Conservation (phyloP, 1,284 basidiomycete genomes). For the Hemileccinum hortonii region DNA sequence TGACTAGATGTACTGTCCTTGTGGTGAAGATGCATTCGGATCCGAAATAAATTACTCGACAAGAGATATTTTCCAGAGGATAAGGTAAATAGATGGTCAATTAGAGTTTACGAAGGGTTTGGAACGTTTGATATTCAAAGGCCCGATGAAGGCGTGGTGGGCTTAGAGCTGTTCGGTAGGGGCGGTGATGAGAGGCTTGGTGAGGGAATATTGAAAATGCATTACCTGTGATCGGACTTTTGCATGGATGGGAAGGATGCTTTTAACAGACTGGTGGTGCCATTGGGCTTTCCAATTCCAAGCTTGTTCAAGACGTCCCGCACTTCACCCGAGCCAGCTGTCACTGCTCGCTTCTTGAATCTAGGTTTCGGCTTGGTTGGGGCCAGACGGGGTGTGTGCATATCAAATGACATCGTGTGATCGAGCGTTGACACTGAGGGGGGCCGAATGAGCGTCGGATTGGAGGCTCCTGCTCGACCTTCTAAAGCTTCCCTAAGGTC, state of each 20-base stretch:
- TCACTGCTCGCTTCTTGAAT: slow-evolving; percentile 49
- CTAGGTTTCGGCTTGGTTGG: slow-evolving; percentile 56
- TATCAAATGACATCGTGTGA: slow-evolving; percentile 54
- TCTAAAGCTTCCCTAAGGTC: slow-evolving; percentile 85
- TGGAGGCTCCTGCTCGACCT: slow-evolving; percentile 77
- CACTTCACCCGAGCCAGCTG: slow-evolving; percentile 66
- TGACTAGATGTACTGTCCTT: slow-evolving; percentile 21
- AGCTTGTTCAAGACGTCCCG: slow-evolving; percentile 74
- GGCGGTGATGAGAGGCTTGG: neutral
- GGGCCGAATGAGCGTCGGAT: slow-evolving; percentile 60
- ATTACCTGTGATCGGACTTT: slow-evolving; percentile 40
- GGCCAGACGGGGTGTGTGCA: slow-evolving; percentile 37
- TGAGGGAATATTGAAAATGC: slow-evolving; percentile 9
- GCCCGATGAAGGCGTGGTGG: slow-evolving; percentile 9
- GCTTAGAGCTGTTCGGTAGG: slow-evolving; percentile 15
- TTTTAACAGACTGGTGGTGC: slow-evolving; percentile 57
- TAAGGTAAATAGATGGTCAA: slow-evolving; percentile 11
- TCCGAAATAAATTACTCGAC: slow-evolving; percentile 23
- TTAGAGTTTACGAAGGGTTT: slow-evolving; percentile 2
- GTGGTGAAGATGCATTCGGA: slow-evolving; percentile 12
- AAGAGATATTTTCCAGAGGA: slow-evolving; percentile 8
- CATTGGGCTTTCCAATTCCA: slow-evolving; percentile 71
- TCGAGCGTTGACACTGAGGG: slow-evolving; percentile 76
- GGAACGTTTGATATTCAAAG: slow-evolving; percentile 16
- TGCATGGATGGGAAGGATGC: slow-evolving; percentile 60